Conservation (phyloP, 1,284 basidiomycete genomes). For the Ustanciosporium gigantosporum region DNA sequence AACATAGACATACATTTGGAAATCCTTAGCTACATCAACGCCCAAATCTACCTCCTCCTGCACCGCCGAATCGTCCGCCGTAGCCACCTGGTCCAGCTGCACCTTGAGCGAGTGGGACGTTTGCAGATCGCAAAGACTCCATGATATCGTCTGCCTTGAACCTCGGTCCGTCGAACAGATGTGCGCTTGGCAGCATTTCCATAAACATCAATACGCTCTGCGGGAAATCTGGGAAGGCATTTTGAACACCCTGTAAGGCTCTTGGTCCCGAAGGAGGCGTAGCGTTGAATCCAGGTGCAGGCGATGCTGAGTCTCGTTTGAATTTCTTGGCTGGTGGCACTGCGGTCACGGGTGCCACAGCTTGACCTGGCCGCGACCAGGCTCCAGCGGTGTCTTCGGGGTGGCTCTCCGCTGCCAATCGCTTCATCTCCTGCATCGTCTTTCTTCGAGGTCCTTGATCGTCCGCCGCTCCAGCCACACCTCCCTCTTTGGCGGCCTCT, state of each 20-base stretch:
- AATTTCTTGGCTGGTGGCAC: conserved; percentile 40
- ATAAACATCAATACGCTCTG: conserved; percentile 43
- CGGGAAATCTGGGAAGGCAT: conserved; percentile 31
- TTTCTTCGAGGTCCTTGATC: conserved; percentile 39
- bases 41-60: no score
- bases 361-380: conserved; percentile 18
- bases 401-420: conserved; percentile 53
- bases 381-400: conserved; percentile 53
- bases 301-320: conserved; percentile 63
- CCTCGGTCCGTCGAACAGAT: conserved; percentile 41
- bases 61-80: not conserved
- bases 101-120: conserved; percentile 19
- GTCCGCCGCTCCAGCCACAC: conserved; percentile 1
- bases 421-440: conserved; percentile 49
- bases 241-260: not conserved
- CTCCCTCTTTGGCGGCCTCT: conserved; percentile 16
- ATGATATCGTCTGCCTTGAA: conserved; percentile 45
- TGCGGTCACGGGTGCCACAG: conserved; percentile 31
- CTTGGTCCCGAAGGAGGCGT: conserved; percentile 1
- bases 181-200: conserved; percentile 39
- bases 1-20: no score
- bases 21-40: no score
- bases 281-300: conserved; percentile 51
- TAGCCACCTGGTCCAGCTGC: not conserved
- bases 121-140: conserved; percentile 39